Conservation (phyloP, 179 eudicot genomes). For the Spinacia oleracea region DNA sequence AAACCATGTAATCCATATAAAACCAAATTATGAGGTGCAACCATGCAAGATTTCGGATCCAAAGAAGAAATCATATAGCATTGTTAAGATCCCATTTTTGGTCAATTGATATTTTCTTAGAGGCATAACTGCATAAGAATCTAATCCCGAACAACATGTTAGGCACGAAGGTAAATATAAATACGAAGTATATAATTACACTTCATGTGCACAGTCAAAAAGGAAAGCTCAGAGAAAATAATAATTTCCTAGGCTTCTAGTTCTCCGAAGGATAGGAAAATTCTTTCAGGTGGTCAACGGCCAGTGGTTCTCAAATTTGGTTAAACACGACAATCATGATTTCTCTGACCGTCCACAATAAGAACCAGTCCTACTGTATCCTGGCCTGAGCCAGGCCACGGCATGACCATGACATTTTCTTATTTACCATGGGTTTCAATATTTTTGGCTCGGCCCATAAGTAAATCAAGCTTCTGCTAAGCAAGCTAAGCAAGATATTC, state of each 20-base stretch:
- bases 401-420: not conserved
- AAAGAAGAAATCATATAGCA: not conserved
- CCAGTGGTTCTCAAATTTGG: not conserved
- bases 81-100: not conserved
- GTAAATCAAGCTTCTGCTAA: not conserved
- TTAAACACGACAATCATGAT: not conserved
- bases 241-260: not conserved
- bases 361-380: not conserved
- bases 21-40: not conserved
- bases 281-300: not conserved
- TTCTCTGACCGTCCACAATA: not conserved
- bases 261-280: not conserved
- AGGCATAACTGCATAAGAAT: not conserved
- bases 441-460: not conserved
- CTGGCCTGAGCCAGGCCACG: not conserved
- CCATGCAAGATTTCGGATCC: not conserved
- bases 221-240: not conserved
- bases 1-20: not conserved
- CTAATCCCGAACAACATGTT: not conserved
- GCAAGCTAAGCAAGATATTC: not conserved
- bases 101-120: not conserved
- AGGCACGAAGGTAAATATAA: not conserved
- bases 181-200: no score
- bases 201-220: not conserved
- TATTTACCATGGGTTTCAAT: not conserved